Evolutionary conservation across 2,329 filamentous ascomycete genomes (phyloP).

Genomic region (Trichoderma sp.): DNA sequence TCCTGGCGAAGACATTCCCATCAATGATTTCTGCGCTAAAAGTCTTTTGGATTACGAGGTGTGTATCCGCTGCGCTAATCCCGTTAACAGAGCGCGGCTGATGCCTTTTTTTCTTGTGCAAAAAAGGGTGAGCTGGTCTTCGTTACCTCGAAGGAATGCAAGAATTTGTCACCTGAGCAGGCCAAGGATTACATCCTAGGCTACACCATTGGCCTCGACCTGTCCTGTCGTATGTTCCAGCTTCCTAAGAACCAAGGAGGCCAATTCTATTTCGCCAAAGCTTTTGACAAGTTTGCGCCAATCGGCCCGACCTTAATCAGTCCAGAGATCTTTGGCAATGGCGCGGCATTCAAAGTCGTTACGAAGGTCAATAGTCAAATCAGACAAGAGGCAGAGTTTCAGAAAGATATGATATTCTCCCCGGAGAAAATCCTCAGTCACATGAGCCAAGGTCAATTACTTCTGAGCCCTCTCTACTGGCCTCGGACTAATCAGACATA

Average conservation of each 20-base stretch:
- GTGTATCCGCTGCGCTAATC: background rate
- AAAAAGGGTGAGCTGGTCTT: background rate
- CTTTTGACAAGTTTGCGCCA: slow-evolving; percentile 48
- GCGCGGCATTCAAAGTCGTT: background rate
- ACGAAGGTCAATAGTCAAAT: background rate
- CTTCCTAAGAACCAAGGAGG: slow-evolving; percentile 37
- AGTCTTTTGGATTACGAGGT: background rate
- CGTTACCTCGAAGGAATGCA: background rate
- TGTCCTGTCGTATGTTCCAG: slow-evolving; percentile 48
- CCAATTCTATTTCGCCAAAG: slow-evolving; percentile 53
- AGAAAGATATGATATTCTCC: background rate
- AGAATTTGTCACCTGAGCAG: slow-evolving; percentile 23
- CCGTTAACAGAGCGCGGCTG: background rate
- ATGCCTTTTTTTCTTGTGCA: background rate
- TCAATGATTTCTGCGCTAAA: background rate
- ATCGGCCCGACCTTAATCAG: slow-evolving; percentile 43
- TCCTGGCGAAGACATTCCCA: background rate
- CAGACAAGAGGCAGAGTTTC: background rate
- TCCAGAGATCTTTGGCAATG: background rate
- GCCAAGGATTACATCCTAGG: slow-evolving; percentile 52
- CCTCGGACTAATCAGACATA: background rate
- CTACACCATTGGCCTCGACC: slow-evolving; percentile 55
- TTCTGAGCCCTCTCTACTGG: background rate
- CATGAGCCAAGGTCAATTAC: background rate
- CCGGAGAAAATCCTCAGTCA: background rate